phyloP scores from a whole-genome alignment of 305 asterid species.

The Plantago rigida region DNA sequence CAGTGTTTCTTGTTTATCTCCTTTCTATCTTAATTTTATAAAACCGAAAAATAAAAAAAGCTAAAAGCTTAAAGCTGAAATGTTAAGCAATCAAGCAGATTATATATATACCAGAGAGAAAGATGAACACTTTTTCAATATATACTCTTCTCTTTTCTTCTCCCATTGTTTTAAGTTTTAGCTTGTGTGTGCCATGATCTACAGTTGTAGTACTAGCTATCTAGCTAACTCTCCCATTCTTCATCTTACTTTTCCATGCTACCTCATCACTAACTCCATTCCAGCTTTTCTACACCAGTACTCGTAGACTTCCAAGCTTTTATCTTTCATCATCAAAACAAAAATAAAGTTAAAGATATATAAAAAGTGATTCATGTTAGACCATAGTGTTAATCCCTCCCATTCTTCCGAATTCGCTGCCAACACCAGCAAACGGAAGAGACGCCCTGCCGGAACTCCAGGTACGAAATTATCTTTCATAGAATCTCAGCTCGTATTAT shows the following conservation, averaged over 20 bases:
- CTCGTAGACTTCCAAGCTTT: constrained; percentile 14
- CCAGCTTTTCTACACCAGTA: too few relatives aligned
- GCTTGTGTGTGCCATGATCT: constrained; percentile 9
- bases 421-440: constrained; percentile 38
- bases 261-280: not conserved
- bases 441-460: constrained; percentile 90
- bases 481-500: too few relatives aligned
- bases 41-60: constrained; percentile 35
- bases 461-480: constrained; percentile 29
- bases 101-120: constrained; percentile 30
- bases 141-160: not conserved
- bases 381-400: constrained; percentile 37
- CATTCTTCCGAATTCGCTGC: constrained; percentile 48
- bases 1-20: not conserved
- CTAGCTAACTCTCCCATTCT: not conserved
- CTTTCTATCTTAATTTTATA: constrained; percentile 6
- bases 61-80: constrained; percentile 34
- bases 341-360: not conserved
- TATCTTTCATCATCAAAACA: not conserved
- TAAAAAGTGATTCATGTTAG: constrained; percentile 32
- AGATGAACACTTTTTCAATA: constrained; percentile 29
- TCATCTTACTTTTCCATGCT: not conserved
- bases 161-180: constrained; percentile 16
- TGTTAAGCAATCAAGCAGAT: constrained; percentile 32
- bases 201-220: too few relatives aligned